These are phyloP conservation scores for Carallia pectinifolia DNA, from an alignment of 345 rosid species.

Conservation along the genomic window DNA sequence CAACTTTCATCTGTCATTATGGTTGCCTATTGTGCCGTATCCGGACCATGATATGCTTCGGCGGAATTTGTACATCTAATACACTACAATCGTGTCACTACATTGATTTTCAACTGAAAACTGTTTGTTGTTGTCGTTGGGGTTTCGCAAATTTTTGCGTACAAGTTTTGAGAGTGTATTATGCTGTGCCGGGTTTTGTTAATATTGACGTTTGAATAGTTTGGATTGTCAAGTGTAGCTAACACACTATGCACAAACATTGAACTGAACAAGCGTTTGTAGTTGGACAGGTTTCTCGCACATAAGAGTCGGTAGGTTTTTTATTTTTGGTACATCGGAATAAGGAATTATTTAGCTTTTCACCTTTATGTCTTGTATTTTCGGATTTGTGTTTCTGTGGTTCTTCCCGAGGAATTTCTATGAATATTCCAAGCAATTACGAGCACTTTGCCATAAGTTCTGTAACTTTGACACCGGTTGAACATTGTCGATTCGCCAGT, in stretches of 20 bases:
- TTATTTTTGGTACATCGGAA: too few relatives aligned
- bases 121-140: constrained; percentile 11
- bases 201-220: constrained; percentile 9
- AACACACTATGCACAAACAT: constrained; percentile 1
- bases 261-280: not conserved
- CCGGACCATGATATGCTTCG: not conserved
- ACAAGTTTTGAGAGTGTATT: constrained; percentile 10
- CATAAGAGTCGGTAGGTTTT: not conserved
- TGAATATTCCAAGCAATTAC: too few relatives aligned
- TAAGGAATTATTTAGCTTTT: not conserved
- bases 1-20: not conserved
- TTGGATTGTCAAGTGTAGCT: not conserved
- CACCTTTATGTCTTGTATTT: not conserved
- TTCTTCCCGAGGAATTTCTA: too few relatives aligned
- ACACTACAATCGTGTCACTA: constrained; percentile 2
- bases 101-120: constrained; percentile 1
- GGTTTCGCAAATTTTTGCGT: constrained; percentile 8
- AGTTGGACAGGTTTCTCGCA: not conserved
- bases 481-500: not conserved
- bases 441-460: too few relatives aligned
- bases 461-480: too few relatives aligned
- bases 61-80: constrained; percentile 33
- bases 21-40: not conserved
- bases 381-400: not conserved
- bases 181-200: constrained; percentile 5